These are phyloP conservation scores for Ogataea methanolica DNA, from an alignment of 805 yeast genomes.

Conservation along the genomic window DNA sequence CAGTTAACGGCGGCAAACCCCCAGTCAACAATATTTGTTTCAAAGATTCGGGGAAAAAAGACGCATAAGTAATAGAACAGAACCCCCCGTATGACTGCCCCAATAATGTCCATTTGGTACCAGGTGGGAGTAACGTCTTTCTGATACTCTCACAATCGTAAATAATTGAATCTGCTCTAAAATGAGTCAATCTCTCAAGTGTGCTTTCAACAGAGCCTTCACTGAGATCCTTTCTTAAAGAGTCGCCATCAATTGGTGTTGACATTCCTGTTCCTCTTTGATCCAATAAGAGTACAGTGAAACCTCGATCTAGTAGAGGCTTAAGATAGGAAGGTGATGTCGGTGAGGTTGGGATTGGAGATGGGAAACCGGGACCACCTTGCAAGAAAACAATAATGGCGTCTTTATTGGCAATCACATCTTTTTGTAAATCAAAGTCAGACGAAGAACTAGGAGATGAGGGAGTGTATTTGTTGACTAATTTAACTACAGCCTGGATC, in stretches of 20 bases:
- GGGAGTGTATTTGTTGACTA: slow-evolving; percentile 11
- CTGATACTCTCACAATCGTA: slow-evolving; percentile 47
- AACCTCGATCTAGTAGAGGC: slow-evolving; percentile 14
- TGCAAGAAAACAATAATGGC: slow-evolving; percentile 34
- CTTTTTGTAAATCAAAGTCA: not conserved
- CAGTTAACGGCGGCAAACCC: slow-evolving; percentile 52
- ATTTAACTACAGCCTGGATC: not conserved
- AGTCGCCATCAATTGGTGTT: slow-evolving; percentile 35
- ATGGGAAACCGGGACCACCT: slow-evolving; percentile 54
- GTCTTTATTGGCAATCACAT: not conserved
- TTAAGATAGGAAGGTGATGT: slow-evolving; percentile 14
- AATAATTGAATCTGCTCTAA: slow-evolving; percentile 51
- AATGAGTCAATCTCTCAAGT: slow-evolving; percentile 33
- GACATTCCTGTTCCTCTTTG: slow-evolving; percentile 62
- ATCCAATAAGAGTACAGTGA: slow-evolving; percentile 35
- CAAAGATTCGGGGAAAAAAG: slow-evolving; percentile 37
- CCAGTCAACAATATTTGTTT: slow-evolving; percentile 47
- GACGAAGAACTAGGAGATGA: not conserved
- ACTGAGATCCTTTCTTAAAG: not conserved
- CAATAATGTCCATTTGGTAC: slow-evolving; percentile 42
- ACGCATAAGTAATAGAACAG: slow-evolving; percentile 44
- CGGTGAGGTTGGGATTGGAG: slow-evolving; percentile 20
- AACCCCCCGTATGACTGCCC: slow-evolving; percentile 60
- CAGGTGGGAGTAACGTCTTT: slow-evolving; percentile 20
- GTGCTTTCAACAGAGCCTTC: slow-evolving; percentile 2